phyloP scores from a whole-genome alignment of 2,329 filamentous ascomycete genomes.

The Metarhizium robertsii region DNA sequence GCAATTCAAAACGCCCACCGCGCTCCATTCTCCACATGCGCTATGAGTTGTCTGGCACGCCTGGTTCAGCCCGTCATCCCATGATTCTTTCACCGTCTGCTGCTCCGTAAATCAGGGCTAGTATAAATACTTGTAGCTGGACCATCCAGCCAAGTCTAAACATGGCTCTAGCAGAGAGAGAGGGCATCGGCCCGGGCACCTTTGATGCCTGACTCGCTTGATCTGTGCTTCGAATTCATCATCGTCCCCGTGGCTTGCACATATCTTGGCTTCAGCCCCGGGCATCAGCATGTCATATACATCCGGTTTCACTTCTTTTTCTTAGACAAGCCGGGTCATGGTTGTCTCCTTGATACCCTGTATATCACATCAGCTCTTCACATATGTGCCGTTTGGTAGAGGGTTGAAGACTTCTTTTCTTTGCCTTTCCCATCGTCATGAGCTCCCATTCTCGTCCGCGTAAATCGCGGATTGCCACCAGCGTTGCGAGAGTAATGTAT shows the following conservation, averaged over 20 bases:
- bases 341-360: background rate
- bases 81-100: background rate
- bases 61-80: slow-evolving; percentile 4
- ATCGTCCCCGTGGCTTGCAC: slow-evolving; percentile 1
- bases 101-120: background rate
- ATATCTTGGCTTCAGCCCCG: slow-evolving; percentile 12
- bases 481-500: slow-evolving; percentile 40
- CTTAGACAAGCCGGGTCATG: background rate
- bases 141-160: slow-evolving; percentile 13
- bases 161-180: slow-evolving; percentile 5
- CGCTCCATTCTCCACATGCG: slow-evolving; percentile 4
- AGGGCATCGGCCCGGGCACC: slow-evolving; percentile 7
- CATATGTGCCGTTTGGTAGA: background rate
- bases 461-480: slow-evolving; percentile 35
- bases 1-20: background rate
- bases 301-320: background rate
- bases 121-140: slow-evolving; percentile 16
- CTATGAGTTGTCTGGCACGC: slow-evolving; percentile 4
- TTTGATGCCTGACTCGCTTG: slow-evolving; percentile 16
- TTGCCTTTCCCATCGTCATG: slow-evolving; percentile 14
- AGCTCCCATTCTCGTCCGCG: slow-evolving; percentile 33
- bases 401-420: background rate
- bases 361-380: slow-evolving; percentile 8
- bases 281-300: background rate
- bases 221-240: background rate